phyloP scores from a whole-genome alignment of 345 rosid species.

The Gossypium turneri region DNA sequence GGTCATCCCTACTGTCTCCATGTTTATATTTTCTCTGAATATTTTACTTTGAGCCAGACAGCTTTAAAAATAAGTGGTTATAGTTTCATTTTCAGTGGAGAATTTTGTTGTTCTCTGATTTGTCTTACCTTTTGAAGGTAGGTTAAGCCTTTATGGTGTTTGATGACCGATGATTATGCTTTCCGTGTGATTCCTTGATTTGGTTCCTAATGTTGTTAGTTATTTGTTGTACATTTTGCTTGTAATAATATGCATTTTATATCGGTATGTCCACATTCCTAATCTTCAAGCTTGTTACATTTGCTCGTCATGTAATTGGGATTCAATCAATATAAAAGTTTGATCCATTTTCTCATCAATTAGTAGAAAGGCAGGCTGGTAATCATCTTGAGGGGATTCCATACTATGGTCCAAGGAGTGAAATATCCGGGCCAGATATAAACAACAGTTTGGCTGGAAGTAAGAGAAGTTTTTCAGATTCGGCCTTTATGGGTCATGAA shows the following conservation, averaged over 20 bases:
- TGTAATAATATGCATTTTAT: neutral
- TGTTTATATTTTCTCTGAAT: neutral
- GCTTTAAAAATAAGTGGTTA: conserved; percentile 4
- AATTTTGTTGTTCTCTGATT: neutral
- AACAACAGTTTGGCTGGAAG: conserved; percentile 58
- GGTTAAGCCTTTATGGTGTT: conserved; percentile 7
- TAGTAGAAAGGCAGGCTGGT: conserved; percentile 54
- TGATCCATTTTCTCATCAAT: conserved; percentile 30
- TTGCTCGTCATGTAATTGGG: conserved; percentile 1
- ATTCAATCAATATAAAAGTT: conserved; percentile 15
- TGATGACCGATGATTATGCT: neutral
- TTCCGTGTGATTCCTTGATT: neutral
- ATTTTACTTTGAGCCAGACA: neutral
- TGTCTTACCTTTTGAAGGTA: neutral
- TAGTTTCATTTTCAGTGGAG: neutral
- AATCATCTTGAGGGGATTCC: conserved; percentile 88
- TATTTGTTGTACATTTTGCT: neutral
- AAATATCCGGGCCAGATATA: conserved; percentile 57
- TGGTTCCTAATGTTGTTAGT: neutral
- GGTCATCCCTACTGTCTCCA: conserved; percentile 12
- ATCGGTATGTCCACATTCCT: neutral
- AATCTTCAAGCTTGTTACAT: conserved; percentile 8
- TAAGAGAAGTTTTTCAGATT: conserved; percentile 77
- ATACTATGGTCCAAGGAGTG: conserved; percentile 65
- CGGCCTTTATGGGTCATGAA: conserved; percentile 56